Evolutionary conservation across 2,329 filamentous ascomycete species (phyloP), one percentile per base, ranked within the genome.

Genomic region (Pseudocercospora crystallina): DNA sequence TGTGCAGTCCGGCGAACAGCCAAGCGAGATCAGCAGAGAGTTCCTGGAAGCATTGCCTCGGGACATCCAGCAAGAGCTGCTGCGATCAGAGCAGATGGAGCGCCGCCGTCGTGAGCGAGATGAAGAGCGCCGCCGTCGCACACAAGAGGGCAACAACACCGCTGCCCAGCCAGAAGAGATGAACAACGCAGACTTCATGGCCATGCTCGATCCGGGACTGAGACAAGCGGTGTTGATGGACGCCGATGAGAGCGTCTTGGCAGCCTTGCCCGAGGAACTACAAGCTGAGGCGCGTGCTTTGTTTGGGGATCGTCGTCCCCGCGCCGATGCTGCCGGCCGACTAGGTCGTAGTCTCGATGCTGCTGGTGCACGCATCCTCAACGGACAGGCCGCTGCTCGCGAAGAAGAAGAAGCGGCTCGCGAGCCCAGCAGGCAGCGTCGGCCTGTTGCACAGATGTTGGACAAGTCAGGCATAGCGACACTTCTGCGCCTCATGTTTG

Each of bases 401-500:
- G 54, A 50, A 31, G 49, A 35, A 20, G 45, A 50, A 5, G 50
- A 39, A 61, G 72, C 57, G 64, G 55, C 49, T 29, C 57, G 56
- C 10, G 61, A 65, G 38, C 77, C 47, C 75, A 76, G 38, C 70
- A 71, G 51, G 33, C 86, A 87, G 63, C 84, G 89, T 50, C 87
- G 88, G 54, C 85, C 89, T 15, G 87, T 95, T 51, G 88, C 96
- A 17, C 94, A 99, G 68, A 96, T 99, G 87, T 82, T 99, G 29
- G 94, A 99, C 71, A 96, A 96, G 72, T 82, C 91, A 40, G 94
- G 95, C 20, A 86, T 99, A 59, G 94, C 95, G 20, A 97, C 94
- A n/a, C 76, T 99, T 31, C 79, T 99, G 37, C 89, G 95, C n/a
- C 80, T 99, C 8, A 96, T 99, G 92, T 99, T 99, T 69, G 90